These are phyloP conservation scores for Mortierella claussenii DNA, from an alignment of 192 early-diverging fungal species.

Conservation along the genomic window DNA sequence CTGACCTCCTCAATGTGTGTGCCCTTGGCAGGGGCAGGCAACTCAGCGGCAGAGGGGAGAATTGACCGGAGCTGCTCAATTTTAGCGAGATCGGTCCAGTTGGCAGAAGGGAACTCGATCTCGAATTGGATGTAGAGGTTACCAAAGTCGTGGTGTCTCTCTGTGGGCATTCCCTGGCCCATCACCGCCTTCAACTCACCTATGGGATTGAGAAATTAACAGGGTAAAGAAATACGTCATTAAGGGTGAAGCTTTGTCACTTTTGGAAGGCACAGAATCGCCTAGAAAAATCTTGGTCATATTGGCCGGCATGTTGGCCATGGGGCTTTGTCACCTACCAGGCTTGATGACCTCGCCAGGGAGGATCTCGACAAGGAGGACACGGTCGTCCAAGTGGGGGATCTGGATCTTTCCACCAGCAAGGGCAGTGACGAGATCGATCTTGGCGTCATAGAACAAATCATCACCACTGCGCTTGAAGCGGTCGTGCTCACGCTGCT, in stretches of 20 bases:
- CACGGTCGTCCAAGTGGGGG: slow-evolving; percentile 92
- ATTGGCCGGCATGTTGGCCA: not conserved
- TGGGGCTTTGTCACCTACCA: slow-evolving; percentile 54
- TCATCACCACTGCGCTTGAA: slow-evolving; percentile 96
- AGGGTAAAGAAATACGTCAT: not conserved
- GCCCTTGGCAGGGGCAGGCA: slow-evolving; percentile 64
- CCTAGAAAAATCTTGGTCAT: slow-evolving; percentile 20
- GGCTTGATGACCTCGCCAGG: slow-evolving; percentile 97
- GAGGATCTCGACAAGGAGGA: slow-evolving; percentile 87
- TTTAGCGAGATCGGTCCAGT: slow-evolving; percentile 79
- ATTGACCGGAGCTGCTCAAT: slow-evolving; percentile 82
- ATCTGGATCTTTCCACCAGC: slow-evolving; percentile 95
- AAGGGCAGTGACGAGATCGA: slow-evolving; percentile 94
- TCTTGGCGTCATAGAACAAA: slow-evolving; percentile 90
- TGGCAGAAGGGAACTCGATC: slow-evolving; percentile 88
- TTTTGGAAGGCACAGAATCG: slow-evolving; percentile 7
- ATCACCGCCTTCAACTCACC: slow-evolving; percentile 84
- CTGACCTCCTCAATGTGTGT: slow-evolving; percentile 85
- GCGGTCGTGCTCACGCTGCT: slow-evolving; percentile 93
- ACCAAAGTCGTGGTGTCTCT: slow-evolving; percentile 89
- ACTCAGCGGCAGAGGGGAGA: slow-evolving; percentile 78
- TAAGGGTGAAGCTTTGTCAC: slow-evolving; percentile 8
- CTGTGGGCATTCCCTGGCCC: slow-evolving; percentile 96
- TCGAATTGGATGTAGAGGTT: slow-evolving; percentile 95
- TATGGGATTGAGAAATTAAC: slow-evolving; percentile 2